Base-by-base conservation (phyloP, 257 asterid species). In the Przewalskia tangutica region DNA sequence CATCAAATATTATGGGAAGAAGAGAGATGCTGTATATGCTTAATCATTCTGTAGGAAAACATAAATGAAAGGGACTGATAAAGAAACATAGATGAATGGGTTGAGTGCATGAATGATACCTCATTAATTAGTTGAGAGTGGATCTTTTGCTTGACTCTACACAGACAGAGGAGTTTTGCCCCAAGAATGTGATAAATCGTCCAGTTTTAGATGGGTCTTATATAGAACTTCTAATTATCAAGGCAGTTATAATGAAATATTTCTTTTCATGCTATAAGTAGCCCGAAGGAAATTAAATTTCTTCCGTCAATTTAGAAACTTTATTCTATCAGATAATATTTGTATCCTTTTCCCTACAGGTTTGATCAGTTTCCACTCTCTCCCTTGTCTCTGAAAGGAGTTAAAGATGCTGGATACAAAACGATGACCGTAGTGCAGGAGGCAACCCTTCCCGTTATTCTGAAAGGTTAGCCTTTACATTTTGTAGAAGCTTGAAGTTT, bases 361-460 rank as follows among this genome's bases (percentile, higher is more conserved):
- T 96, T 96, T 79, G 98, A 96, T 88, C 89, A 91, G 82, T 96
- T 93, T 85, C 62, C 97, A 51, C 82, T 96, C 83, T 96, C 98
- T 77, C 88, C 93, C 4, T 85, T 87, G 84, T 89, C 98, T 56
- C 89, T 93, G 76, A 96, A 93, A 93, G 98, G 92, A 83, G 88
- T 96, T 84, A 94, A 93, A 90, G 95, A 90, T 87, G 97, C 91
- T 85, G 97, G 99, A 81, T 96, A 91, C 79, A 97, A 90, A 70
- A 96, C 83, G 81, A 92, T 96, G 99, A 96, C 99, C 46, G 79
- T 90, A 89, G 99, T 96, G 82, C 98, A 94, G 87, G 98, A 91
- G 80, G 98, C 97, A 82, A 96, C 99, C 14, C 92, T 96, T 79
- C 99, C 99, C 75, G 64, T 88, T 40, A 94, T 96, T 88, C 84